phyloP scores from a whole-genome alignment of 148 eudicot species.

The Camellia granthamiana region DNA sequence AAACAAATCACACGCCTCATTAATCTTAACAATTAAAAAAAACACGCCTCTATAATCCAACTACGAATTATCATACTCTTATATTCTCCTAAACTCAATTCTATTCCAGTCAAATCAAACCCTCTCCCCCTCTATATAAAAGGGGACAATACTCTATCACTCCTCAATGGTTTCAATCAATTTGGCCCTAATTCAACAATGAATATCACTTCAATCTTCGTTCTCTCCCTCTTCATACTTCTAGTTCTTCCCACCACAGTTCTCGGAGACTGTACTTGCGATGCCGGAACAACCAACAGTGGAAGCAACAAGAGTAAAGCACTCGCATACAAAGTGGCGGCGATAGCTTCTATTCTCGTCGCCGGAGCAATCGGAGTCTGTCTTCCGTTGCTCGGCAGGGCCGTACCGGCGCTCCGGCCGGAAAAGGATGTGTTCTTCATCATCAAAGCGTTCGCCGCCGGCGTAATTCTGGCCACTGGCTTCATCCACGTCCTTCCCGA shows the following conservation, averaged over 20 bases:
- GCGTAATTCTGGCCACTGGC: constrained; percentile 41
- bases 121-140: too few relatives aligned
- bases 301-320: constrained; percentile 3
- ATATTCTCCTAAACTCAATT: too few relatives aligned
- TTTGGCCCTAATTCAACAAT: too few relatives aligned
- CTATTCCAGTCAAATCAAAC: too few relatives aligned
- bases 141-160: too few relatives aligned
- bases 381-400: constrained; percentile 30
- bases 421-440: constrained; percentile 28
- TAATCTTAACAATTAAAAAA: too few relatives aligned
- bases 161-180: too few relatives aligned
- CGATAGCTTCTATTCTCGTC: constrained; percentile 22
- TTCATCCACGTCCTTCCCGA: constrained; percentile 39
- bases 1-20: too few relatives aligned
- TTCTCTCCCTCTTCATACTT: background rate
- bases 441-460: constrained; percentile 43
- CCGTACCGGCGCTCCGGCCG: background rate
- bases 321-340: constrained; percentile 28
- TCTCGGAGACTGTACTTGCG: constrained; percentile 14
- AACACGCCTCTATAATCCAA: too few relatives aligned
- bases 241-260: constrained; percentile 11
- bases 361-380: constrained; percentile 27
- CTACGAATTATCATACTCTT: too few relatives aligned
- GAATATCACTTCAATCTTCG: background rate
- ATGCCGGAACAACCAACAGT: background rate